A percentile compares a stretch with the other conserved stretches of the same genome.
Evolutionary conservation across 2,329 filamentous ascomycete species (phyloP).

Genomic region (Trichoderma gracile): DNA sequence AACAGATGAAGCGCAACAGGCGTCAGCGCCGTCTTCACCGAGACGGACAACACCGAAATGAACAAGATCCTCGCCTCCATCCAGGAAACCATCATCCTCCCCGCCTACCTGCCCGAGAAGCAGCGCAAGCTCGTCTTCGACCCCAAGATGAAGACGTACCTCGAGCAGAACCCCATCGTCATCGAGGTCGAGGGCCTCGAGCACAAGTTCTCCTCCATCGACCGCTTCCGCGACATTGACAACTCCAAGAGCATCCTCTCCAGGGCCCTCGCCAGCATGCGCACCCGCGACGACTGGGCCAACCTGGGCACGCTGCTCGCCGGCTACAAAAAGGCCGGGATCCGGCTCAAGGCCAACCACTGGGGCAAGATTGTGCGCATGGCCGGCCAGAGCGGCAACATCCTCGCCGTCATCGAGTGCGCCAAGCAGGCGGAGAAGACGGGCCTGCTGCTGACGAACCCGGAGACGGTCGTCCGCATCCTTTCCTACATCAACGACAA

Average conservation of each 20-base stretch:
- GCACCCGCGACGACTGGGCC: slow-evolving; percentile 50
- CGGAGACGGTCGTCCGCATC: slow-evolving; percentile 42
- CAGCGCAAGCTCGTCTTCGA: slow-evolving; percentile 58
- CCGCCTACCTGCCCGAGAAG: slow-evolving; percentile 55
- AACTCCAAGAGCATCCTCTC: slow-evolving; percentile 43
- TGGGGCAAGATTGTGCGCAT: slow-evolving; percentile 46
- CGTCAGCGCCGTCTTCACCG: slow-evolving; percentile 48
- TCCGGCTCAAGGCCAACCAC: slow-evolving; percentile 40
- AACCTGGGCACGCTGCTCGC: slow-evolving; percentile 56
- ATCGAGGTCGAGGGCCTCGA: slow-evolving; percentile 60
- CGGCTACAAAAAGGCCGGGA: slow-evolving; percentile 48
- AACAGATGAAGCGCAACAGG: slow-evolving; percentile 31
- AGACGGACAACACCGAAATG: slow-evolving; percentile 55
- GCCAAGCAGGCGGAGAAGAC: slow-evolving; percentile 50
- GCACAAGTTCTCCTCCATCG: slow-evolving; percentile 51
- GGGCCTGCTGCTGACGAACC: slow-evolving; percentile 45
- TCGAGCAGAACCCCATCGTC: slow-evolving; percentile 57
- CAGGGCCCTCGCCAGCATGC: slow-evolving; percentile 48
- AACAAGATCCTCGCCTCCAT: slow-evolving; percentile 54
- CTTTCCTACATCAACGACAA: slow-evolving; percentile 38
- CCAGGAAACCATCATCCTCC: slow-evolving; percentile 61
- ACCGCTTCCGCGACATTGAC: slow-evolving; percentile 47
- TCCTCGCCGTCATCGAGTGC: slow-evolving; percentile 52
- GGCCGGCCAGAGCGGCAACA: slow-evolving; percentile 44
- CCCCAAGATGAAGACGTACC: slow-evolving; percentile 46